phyloP scores from a whole-genome alignment of 2,329 filamentous ascomycete species.

The Pleoardoris graminearum region DNA sequence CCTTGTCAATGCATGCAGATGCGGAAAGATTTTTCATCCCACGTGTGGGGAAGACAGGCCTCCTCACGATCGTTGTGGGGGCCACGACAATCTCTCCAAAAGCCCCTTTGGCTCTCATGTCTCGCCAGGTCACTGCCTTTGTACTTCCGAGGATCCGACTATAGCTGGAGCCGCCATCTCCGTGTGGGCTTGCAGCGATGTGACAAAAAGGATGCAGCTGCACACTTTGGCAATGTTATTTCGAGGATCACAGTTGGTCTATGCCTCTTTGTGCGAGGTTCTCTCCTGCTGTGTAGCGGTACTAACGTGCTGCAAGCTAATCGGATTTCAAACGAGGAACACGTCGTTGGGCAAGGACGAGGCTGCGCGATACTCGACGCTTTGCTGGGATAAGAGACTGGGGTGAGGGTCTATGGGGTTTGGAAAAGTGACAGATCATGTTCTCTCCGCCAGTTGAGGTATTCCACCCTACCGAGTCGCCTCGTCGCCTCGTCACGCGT shows the following conservation, averaged over 20 bases:
- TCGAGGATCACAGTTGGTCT: constrained; percentile 22
- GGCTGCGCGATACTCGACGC: constrained; percentile 15
- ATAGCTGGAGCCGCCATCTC: constrained; percentile 15
- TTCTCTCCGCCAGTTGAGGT: constrained; percentile 13
- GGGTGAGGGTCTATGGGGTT: background rate
- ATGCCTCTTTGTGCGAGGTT: constrained; percentile 24
- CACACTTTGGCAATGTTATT: constrained; percentile 23
- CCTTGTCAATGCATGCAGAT: constrained; percentile 33
- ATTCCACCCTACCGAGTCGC: background rate
- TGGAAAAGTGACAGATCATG: constrained; percentile 37
- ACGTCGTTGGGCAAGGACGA: constrained; percentile 19
- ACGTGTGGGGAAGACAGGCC: constrained; percentile 1
- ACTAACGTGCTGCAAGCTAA: constrained; percentile 37
- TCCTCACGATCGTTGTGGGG: constrained; percentile 20
- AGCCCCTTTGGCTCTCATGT: background rate
- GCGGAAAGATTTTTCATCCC: constrained; percentile 9
- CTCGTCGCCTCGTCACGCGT: background rate
- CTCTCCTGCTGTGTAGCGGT: constrained; percentile 37
- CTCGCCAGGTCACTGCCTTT: constrained; percentile 4
- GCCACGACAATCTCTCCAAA: constrained; percentile 14
- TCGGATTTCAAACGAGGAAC: constrained; percentile 35
- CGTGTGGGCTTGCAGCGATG: constrained; percentile 25
- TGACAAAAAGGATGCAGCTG: constrained; percentile 30
- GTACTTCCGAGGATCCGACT: constrained; percentile 15
- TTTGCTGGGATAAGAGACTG: constrained; percentile 11